A percentile compares a stretch with the other conserved stretches of the same genome.
Conservation (phyloP, 148 eudicot genomes). For the Cornus kousa region DNA sequence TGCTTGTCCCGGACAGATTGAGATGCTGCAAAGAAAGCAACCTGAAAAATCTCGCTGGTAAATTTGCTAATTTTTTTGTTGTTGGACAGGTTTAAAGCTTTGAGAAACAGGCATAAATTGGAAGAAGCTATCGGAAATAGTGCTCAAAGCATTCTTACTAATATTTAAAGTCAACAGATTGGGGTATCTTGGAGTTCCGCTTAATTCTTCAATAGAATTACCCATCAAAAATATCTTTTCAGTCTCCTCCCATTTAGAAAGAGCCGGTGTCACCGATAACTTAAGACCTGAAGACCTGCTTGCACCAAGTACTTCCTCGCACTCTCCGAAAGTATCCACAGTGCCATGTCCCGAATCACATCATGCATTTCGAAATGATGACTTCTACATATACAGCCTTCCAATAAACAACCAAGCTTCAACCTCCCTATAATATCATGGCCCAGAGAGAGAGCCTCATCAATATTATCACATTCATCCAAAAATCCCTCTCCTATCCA, state of each 20-base stretch:
- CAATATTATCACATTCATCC: no score
- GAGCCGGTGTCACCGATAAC: neutral
- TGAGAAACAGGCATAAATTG: neutral
- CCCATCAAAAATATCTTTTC: neutral
- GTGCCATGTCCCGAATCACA: constrained; percentile 24
- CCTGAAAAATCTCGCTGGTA: neutral
- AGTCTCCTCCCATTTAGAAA: neutral
- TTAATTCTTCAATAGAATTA: neutral
- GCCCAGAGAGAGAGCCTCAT: no score
- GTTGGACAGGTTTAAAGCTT: neutral
- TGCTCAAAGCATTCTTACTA: neutral
- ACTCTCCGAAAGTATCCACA: constrained; percentile 19
- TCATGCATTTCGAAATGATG: constrained; percentile 19
- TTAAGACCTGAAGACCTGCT: neutral
- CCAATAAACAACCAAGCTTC: no score
- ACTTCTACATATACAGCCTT: no score
- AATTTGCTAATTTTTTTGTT: neutral
- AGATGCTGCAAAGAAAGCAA: neutral
- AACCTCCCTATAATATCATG: no score
- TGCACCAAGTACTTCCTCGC: constrained; percentile 3
- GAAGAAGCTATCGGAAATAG: constrained; percentile 13
- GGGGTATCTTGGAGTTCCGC: neutral
- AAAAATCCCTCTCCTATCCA: no score
- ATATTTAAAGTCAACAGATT: neutral
- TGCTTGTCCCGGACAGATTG: neutral